Conservation (phyloP, 2,329 filamentous ascomycete genomes). For the Hypomyces perniciosus region DNA sequence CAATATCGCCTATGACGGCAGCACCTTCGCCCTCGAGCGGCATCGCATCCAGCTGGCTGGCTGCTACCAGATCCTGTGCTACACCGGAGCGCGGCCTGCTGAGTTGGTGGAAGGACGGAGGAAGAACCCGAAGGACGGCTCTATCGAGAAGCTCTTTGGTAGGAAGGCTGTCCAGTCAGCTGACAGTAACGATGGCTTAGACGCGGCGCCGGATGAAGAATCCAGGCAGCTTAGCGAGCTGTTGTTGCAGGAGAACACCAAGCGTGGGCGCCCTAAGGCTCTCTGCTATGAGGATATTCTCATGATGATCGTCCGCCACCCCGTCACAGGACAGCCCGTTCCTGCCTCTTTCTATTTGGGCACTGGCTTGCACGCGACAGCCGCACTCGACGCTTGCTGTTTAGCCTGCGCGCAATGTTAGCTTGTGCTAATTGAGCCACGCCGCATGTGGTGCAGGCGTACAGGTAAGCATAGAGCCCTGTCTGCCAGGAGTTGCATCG, state of each 20-base stretch:
- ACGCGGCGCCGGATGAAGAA: conserved; percentile 15
- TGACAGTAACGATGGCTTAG: conserved; percentile 10
- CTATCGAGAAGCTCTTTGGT: conserved; percentile 20
- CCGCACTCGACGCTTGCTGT: too few relatives aligned
- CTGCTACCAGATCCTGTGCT: conserved; percentile 24
- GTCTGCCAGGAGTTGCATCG: too few relatives aligned
- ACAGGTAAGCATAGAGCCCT: too few relatives aligned
- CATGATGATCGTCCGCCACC: too few relatives aligned
- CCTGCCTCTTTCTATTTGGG: too few relatives aligned
- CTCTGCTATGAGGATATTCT: too few relatives aligned
- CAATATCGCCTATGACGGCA: conserved; percentile 24
- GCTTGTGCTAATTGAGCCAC: too few relatives aligned
- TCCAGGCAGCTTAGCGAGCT: conserved; percentile 20
- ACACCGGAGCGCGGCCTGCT: conserved; percentile 21
- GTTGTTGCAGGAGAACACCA: conserved; percentile 8
- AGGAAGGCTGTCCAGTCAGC: conserved; percentile 16
- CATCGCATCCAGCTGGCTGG: conserved; percentile 19
- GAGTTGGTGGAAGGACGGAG: conserved; percentile 25
- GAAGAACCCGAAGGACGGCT: conserved; percentile 22
- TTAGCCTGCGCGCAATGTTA: too few relatives aligned
- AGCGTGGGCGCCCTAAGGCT: conserved; percentile 20
- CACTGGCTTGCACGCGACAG: too few relatives aligned
- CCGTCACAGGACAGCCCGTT: too few relatives aligned
- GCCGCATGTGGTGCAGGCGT: too few relatives aligned
- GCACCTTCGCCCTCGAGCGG: conserved; percentile 19